Conservation (phyloP, 1,284 basidiomycete genomes). For the Albatrellus sp. region DNA sequence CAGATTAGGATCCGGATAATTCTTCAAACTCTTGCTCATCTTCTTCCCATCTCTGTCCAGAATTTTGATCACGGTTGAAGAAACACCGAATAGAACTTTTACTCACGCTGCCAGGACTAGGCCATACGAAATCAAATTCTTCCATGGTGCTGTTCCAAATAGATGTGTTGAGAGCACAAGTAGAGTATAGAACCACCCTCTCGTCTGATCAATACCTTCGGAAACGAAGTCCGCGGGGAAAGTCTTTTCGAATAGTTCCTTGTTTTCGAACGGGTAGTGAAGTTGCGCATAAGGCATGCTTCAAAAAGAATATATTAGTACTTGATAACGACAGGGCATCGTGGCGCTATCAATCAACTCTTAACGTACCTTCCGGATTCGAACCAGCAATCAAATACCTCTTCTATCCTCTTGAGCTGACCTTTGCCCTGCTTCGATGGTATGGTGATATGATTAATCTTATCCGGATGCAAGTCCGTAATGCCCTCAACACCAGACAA, state of each 20-base stretch:
- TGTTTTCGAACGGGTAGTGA: constrained; percentile 98
- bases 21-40: constrained; percentile 98
- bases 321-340: neutral
- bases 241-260: constrained; percentile 70
- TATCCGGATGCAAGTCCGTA: constrained; percentile 91
- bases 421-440: constrained; percentile 90
- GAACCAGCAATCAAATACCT: constrained; percentile 99
- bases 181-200: constrained; percentile 99
- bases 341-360: constrained; percentile 2
- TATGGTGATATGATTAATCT: constrained; percentile 93
- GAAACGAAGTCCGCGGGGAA: constrained; percentile 99
- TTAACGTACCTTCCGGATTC: constrained; percentile 83
- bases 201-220: constrained; percentile 92
- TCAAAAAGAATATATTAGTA: constrained; percentile 1
- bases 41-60: constrained; percentile 85
- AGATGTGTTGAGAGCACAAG: constrained; percentile 93
- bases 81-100: constrained; percentile 1
- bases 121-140: constrained; percentile 95
- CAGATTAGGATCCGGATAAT: constrained; percentile 95
- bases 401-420: constrained; percentile 77
- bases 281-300: constrained; percentile 99
- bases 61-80: neutral
- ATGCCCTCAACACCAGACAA: constrained; percentile 81
- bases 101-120: constrained; percentile 87
- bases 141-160: constrained; percentile 92